Evolutionary conservation across 1,139 yeast species (phyloP).

Genomic region (Zygoascus sp.): DNA sequence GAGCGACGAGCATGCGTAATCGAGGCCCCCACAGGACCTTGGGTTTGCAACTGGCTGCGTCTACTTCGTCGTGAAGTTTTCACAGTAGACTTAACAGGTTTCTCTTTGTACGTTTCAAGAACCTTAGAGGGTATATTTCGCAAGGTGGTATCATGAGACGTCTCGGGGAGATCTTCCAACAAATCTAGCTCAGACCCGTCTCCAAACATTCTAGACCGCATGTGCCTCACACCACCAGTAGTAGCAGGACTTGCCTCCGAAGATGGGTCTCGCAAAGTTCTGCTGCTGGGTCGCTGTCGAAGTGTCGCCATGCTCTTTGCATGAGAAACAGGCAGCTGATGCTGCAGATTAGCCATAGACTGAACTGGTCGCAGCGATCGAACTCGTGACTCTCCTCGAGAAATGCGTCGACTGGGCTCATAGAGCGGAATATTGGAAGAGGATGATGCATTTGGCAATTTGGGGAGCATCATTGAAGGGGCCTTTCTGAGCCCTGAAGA

Average conservation of each 20-base stretch:
- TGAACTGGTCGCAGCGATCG: conserved; percentile 22
- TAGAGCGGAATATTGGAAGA: neutral
- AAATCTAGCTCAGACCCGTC: conserved; percentile 35
- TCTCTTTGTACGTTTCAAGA: conserved; percentile 20
- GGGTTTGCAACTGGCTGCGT: conserved; percentile 8
- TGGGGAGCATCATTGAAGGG: conserved; percentile 8
- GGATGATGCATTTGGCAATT: neutral
- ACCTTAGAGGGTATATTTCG: conserved; percentile 11
- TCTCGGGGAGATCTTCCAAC: conserved; percentile 31
- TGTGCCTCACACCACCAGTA: neutral
- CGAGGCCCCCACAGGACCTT: no score
- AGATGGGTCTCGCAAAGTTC: conserved; percentile 9
- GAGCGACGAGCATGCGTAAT: neutral
- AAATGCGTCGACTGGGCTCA: neutral
- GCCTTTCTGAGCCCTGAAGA: neutral
- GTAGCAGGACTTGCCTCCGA: neutral
- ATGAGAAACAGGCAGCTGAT: conserved; percentile 7
- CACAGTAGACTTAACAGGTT: conserved; percentile 13
- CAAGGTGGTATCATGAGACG: conserved; percentile 6
- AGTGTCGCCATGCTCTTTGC: conserved; percentile 10
- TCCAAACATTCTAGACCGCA: conserved; percentile 24
- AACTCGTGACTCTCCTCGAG: conserved; percentile 4
- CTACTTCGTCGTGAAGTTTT: conserved; percentile 13
- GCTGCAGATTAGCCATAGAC: conserved; percentile 20
- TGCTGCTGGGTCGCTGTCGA: conserved; percentile 18